Conservation (phyloP, 495 filamentous ascomycete genomes). For the Viridothelium virens region DNA sequence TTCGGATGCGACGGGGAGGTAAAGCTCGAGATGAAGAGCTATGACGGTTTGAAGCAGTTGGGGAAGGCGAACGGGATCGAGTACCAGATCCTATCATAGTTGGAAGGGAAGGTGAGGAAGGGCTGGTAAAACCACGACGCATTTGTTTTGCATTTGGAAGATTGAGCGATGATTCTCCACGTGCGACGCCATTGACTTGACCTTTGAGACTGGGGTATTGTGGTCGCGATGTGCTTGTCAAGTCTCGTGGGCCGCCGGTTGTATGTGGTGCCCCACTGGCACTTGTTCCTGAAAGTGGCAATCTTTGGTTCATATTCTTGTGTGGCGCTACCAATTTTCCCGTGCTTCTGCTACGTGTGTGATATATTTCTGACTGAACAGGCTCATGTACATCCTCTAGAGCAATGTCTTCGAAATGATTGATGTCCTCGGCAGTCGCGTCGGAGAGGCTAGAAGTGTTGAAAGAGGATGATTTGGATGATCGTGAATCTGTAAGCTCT, state of each 20-base stretch:
- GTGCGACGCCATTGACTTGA: conserved; percentile 30
- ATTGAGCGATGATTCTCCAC: conserved; percentile 30
- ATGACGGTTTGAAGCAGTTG: conserved; percentile 23
- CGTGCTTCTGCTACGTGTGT: conserved; percentile 41
- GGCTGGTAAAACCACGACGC: conserved; percentile 38
- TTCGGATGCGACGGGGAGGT: conserved; percentile 26
- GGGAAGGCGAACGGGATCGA: conserved; percentile 37
- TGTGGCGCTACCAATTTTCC: conserved; percentile 20
- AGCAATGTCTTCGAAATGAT: conserved; percentile 88
- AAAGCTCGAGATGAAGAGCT: conserved; percentile 36
- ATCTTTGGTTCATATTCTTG: conserved; percentile 20
- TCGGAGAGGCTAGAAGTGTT: conserved; percentile 67
- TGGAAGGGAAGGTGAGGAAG: conserved; percentile 37
- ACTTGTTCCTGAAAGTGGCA: conserved; percentile 14
- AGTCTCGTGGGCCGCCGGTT: conserved; percentile 25
- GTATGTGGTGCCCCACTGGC: conserved; percentile 5
- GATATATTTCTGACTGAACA: conserved; percentile 25
- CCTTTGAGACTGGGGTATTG: conserved; percentile 36
- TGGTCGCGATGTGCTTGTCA: conserved; percentile 29
- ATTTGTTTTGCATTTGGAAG: conserved; percentile 28
- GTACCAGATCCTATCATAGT: conserved; percentile 28
- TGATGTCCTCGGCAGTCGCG: conserved; percentile 23
- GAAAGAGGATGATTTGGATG: conserved; percentile 84
- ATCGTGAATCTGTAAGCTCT: conserved; percentile 75
- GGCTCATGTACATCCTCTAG: conserved; percentile 58